These are phyloP conservation scores for Cryptococcus hybrid DNA, from an alignment of 1,284 basidiomycete genomes.

Conservation along the genomic window DNA sequence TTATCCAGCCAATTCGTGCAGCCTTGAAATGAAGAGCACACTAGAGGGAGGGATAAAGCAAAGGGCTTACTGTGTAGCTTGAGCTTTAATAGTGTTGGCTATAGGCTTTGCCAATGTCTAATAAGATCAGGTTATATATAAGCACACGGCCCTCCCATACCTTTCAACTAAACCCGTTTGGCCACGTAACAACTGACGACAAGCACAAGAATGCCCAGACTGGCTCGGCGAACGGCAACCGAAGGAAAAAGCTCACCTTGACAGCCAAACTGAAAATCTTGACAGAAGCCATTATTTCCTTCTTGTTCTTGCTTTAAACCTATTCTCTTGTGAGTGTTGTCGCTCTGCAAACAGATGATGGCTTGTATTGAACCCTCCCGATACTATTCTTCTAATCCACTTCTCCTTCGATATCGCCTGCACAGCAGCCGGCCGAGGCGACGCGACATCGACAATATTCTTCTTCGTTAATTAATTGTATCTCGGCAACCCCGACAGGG, in stretches of 20 bases:
- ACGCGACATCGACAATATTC: too few relatives aligned
- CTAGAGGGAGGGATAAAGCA: not conserved
- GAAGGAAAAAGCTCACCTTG: conserved; percentile 55
- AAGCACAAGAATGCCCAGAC: not conserved
- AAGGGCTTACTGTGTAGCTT: conserved; percentile 68
- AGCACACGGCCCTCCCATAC: not conserved
- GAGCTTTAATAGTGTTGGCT: conserved; percentile 67
- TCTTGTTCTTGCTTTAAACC: too few relatives aligned
- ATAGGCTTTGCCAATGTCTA: conserved; percentile 85
- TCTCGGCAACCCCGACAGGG: too few relatives aligned
- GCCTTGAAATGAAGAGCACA: not conserved
- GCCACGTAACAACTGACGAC: not conserved
- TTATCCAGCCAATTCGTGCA: not conserved
- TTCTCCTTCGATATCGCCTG: too few relatives aligned
- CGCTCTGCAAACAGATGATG: too few relatives aligned
- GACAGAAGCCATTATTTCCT: conserved; percentile 59
- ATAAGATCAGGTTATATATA: conserved; percentile 2
- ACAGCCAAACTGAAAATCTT: conserved; percentile 67
- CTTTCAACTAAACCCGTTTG: not conserved
- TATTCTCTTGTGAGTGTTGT: too few relatives aligned
- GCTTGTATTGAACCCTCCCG: too few relatives aligned
- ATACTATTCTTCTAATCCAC: too few relatives aligned
- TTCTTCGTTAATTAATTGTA: too few relatives aligned
- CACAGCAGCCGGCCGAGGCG: too few relatives aligned
- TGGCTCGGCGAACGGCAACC: not conserved